Evolutionary conservation across 2,329 filamentous ascomycete genomes (phyloP).

Genomic region (Colletotrichum sp.): DNA sequence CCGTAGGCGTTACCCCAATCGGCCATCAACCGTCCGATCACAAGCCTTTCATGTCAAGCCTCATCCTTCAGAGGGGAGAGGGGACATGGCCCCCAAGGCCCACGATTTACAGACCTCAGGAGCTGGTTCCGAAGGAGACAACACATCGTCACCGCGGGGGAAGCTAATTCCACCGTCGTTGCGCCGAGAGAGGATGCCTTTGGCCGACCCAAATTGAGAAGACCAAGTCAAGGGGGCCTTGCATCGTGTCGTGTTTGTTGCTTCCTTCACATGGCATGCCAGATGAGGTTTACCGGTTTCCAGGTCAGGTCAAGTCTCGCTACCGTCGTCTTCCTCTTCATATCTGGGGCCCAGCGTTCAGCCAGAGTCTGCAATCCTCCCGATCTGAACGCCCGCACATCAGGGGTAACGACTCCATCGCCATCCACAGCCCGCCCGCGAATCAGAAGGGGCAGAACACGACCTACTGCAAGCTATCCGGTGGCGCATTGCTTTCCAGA

Average conservation of each 20-base stretch:
- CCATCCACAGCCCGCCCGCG: background rate
- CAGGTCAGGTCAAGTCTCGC: background rate
- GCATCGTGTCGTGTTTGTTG: background rate
- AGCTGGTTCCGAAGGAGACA: background rate
- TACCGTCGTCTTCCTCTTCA: background rate
- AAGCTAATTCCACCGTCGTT: background rate
- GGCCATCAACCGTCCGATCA: background rate
- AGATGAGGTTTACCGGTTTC: background rate
- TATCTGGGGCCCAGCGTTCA: background rate
- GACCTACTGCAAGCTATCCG: background rate
- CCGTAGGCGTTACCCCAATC: background rate
- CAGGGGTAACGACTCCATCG: background rate
- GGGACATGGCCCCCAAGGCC: background rate
- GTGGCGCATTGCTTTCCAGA: conserved; percentile 1
- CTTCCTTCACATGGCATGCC: background rate
- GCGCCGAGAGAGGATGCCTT: background rate
- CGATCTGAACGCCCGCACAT: background rate
- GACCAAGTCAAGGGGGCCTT: background rate
- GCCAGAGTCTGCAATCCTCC: background rate
- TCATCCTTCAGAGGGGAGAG: background rate
- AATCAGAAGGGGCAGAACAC: background rate
- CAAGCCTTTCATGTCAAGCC: background rate
- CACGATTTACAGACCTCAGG: background rate
- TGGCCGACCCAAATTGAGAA: background rate
- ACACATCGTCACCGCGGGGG: background rate